Evolutionary conservation across 2,329 filamentous ascomycete genomes (phyloP).

Genomic region (Stagonosporopsis rhizophila): DNA sequence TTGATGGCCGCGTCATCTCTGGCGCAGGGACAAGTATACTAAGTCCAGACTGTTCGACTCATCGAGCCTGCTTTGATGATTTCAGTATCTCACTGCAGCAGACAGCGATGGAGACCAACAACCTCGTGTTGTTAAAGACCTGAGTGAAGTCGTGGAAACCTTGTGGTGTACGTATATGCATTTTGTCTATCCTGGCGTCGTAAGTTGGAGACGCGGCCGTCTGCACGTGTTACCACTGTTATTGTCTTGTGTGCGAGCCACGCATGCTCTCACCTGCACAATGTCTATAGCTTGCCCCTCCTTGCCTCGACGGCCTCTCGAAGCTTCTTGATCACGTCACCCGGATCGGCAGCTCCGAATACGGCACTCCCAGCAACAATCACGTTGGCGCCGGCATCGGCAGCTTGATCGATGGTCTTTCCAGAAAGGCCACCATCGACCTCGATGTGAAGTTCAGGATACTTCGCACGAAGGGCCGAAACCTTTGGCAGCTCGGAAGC

Average conservation of each 20-base stretch:
- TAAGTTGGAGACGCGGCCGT: background rate
- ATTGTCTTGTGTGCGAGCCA: background rate
- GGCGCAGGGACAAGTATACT: background rate
- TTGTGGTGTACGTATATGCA: constrained; percentile 1
- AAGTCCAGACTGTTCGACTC: background rate
- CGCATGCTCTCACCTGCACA: constrained; percentile 8
- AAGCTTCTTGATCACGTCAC: constrained; percentile 83
- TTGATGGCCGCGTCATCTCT: background rate
- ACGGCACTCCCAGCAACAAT: constrained; percentile 97
- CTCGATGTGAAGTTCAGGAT: constrained; percentile 94
- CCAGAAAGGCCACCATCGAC: constrained; percentile 92
- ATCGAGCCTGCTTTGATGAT: background rate
- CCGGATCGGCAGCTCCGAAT: constrained; percentile 88
- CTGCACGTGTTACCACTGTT: constrained; percentile 1
- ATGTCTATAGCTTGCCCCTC: constrained; percentile 42
- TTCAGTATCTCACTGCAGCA: background rate
- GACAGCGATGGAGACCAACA: background rate
- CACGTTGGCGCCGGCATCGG: constrained; percentile 94
- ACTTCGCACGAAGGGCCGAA: constrained; percentile 77
- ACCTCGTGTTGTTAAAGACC: too few relatives aligned
- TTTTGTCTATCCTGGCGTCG: constrained; percentile 15
- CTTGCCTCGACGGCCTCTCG: constrained; percentile 78
- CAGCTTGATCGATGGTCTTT: constrained; percentile 89
- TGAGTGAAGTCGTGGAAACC: background rate
- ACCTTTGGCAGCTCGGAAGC: constrained; percentile 95